Base-by-base conservation (phyloP, 2,329 filamentous ascomycete genomes). In the Balansia obtecta region DNA sequence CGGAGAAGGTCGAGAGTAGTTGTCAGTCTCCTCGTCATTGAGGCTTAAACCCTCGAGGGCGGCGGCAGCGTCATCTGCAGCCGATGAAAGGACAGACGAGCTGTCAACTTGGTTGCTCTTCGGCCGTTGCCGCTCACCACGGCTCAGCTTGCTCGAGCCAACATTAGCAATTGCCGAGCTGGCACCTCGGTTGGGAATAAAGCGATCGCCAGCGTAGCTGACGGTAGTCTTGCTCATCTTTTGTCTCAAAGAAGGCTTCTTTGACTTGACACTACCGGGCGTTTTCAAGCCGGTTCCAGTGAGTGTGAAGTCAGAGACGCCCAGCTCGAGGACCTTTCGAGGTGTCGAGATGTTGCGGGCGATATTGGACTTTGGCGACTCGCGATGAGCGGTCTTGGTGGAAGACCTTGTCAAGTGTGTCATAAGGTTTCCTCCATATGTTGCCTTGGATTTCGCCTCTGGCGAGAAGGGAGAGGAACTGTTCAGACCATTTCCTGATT, bases 341-440 rank as follows among this genome's bases (percentile, higher is more conserved):
- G 91, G 90, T 42, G 88, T 90, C 52, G 83, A 77, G 51, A 80
- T 79, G 41, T 72, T 72, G 56, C 82, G 81, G 57, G 86, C 87
- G 67, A 96, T 96, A 75, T 96, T 97, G 53, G 90, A 96, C 75
- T 97, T 97, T 65, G 90, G 89, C 2, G 91, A 96, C 65, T 93
- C 86, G 47, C 86, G 85, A 67, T 87, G 84, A 40, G 79, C 73
- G 40, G 76, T 71, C 71, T 83, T 85, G 54, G 82, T 76, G 53
- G 68, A 70, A 2, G 77, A 83, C 62, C 85, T 86, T 55, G 85
- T 77, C 63, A 95, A 85, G 64, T 89, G 85, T 53, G 86, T 77
- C 56, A 87, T 80, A 52, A 95, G 74, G 68, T 89, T 90, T 56
- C 83, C 85, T 54, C 84, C 81, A 67, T 88, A 93, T 53, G 88